Conservation (phyloP, 345 rosid species). For the Lenwebbia sp. region DNA sequence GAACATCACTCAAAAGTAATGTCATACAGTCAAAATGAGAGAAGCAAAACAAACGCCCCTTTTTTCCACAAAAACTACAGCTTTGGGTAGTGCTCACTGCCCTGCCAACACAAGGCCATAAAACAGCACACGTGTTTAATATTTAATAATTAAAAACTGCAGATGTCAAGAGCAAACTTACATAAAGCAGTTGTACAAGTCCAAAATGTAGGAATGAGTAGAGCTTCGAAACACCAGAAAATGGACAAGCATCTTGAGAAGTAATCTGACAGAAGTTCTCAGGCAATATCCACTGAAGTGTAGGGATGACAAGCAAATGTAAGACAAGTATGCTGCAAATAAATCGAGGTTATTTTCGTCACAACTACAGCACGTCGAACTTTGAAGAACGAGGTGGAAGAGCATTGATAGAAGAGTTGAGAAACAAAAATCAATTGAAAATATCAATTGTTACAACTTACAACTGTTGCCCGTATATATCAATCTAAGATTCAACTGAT, state of each 20-base stretch:
- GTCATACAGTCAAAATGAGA: not conserved
- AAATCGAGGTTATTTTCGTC: not conserved
- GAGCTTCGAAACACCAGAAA: constrained; percentile 1
- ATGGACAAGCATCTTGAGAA: constrained; percentile 10
- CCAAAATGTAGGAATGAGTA: constrained; percentile 12
- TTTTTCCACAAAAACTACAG: not conserved
- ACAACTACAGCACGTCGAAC: not conserved
- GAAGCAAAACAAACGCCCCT: not conserved
- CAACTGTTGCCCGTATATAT: not conserved
- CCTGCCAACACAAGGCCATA: not conserved
- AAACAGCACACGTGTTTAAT: not conserved
- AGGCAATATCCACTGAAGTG: constrained; percentile 24
- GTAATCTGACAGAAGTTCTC: constrained; percentile 6
- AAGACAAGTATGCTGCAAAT: not conserved
- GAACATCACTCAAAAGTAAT: not conserved
- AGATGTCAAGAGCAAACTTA: constrained; percentile 5
- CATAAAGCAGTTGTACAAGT: constrained; percentile 25
- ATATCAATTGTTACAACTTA: not conserved
- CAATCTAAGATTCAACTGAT: not conserved
- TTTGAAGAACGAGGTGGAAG: not conserved
- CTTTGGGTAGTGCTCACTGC: not conserved
- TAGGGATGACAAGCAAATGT: constrained; percentile 18
- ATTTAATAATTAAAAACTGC: not conserved
- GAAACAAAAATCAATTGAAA: not conserved
- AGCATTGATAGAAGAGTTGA: not conserved